phyloP scores from a whole-genome alignment of 1,284 basidiomycete genomes.

The Pseudozyma hubeiensis region DNA sequence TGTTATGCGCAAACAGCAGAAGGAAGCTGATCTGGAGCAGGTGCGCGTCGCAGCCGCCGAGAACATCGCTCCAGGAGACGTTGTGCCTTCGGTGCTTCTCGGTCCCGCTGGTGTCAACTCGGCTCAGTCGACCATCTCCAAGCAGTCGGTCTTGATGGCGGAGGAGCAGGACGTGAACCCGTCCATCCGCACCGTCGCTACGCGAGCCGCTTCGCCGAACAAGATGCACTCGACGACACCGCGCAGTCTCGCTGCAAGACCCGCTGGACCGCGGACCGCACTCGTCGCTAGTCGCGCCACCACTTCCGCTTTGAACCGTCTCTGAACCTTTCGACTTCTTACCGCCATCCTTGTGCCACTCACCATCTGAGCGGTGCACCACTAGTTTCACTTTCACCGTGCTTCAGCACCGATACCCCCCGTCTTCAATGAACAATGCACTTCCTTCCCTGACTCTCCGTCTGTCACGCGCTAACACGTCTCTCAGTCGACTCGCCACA shows the following conservation, averaged over 20 bases:
- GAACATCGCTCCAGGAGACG: slow-evolving; percentile 30
- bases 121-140: too few species aligned
- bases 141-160: background rate
- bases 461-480: too few species aligned
- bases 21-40: slow-evolving; percentile 31
- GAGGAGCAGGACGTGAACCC: slow-evolving; percentile 6
- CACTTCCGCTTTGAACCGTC: slow-evolving; percentile 14
- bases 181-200: slow-evolving; percentile 23
- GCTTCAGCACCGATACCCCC: too few species aligned
- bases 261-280: slow-evolving; percentile 20
- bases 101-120: background rate
- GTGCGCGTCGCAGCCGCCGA: slow-evolving; percentile 30
- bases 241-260: slow-evolving; percentile 1
- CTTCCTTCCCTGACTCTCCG: too few species aligned
- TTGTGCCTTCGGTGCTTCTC: slow-evolving; percentile 26
- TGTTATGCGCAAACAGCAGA: slow-evolving; percentile 40
- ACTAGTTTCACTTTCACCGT: too few species aligned
- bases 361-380: too few species aligned
- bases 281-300: slow-evolving; percentile 12
- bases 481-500: too few species aligned
- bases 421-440: too few species aligned
- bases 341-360: background rate
- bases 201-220: background rate
- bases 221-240: slow-evolving; percentile 2
- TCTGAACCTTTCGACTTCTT: background rate